Conservation (phyloP, 768 basidiomycete genomes). For the Chalciporus chontae region DNA sequence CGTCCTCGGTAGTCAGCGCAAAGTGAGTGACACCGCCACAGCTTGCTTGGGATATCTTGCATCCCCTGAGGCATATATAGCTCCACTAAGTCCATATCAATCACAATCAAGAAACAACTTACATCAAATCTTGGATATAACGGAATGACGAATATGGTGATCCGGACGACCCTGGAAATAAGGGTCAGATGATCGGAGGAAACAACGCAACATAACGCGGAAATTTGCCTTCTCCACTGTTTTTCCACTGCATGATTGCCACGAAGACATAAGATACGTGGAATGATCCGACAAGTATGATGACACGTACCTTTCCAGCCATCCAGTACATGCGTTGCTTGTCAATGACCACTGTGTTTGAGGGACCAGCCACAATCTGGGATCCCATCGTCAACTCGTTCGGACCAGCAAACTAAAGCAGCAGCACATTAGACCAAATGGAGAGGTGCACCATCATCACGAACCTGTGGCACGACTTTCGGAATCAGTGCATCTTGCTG, state of each 20-base stretch:
- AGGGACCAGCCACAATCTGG: constrained; percentile 72
- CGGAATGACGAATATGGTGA: constrained; percentile 88
- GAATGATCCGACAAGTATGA: background rate
- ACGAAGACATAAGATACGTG: constrained; percentile 1
- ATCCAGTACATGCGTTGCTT: constrained; percentile 84
- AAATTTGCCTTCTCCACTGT: constrained; percentile 78
- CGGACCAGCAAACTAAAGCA: constrained; percentile 67
- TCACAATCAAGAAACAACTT: constrained; percentile 17
- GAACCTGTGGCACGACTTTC: constrained; percentile 76
- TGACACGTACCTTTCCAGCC: constrained; percentile 67
- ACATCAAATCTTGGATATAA: constrained; percentile 85
- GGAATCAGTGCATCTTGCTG: constrained; percentile 81
- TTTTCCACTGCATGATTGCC: constrained; percentile 72
- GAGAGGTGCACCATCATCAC: constrained; percentile 3
- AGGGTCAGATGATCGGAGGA: constrained; percentile 4
- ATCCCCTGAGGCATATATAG: constrained; percentile 50
- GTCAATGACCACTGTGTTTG: constrained; percentile 82
- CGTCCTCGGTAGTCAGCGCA: constrained; percentile 71
- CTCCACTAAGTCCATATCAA: background rate
- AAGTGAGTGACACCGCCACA: constrained; percentile 92
- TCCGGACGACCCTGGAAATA: constrained; percentile 72
- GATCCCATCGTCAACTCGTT: constrained; percentile 60
- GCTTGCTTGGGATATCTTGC: constrained; percentile 64
- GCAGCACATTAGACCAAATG: background rate
- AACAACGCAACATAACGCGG: background rate